Percentiles rank a stretch among this genome's conserved stretches.
These are phyloP conservation scores for Prunella vulgaris DNA, from an alignment of 257 asterid genomes.

Conservation along the genomic window DNA sequence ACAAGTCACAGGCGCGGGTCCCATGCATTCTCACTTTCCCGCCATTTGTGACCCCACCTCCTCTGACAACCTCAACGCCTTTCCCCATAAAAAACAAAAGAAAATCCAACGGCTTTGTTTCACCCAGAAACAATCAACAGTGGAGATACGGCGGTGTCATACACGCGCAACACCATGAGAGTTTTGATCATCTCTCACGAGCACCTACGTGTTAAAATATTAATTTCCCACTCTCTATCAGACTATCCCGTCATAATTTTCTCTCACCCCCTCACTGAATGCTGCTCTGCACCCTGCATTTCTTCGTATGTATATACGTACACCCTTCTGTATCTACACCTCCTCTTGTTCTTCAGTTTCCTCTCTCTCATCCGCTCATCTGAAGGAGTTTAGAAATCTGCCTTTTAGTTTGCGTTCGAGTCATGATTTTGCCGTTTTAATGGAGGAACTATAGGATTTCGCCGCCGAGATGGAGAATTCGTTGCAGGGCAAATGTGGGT, in stretches of 20 bases:
- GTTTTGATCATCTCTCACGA: neutral
- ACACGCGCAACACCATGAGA: neutral
- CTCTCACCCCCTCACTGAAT: neutral
- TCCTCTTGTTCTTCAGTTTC: neutral
- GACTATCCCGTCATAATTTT: conserved; percentile 4
- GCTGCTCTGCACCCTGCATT: conserved; percentile 10
- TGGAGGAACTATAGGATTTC: conserved; percentile 29
- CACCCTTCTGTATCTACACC: conserved; percentile 10
- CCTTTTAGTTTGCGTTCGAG: neutral
- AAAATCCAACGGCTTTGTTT: neutral
- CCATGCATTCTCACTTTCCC: conserved; percentile 14
- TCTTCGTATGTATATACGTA: neutral
- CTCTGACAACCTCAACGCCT: conserved; percentile 10
- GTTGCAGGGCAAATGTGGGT: conserved; percentile 34
- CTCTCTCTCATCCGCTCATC: neutral
- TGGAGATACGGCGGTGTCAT: neutral
- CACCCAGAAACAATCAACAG: neutral
- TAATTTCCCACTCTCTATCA: conserved; percentile 11
- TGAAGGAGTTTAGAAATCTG: neutral
- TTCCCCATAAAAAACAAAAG: neutral
- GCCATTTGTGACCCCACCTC: conserved; percentile 20
- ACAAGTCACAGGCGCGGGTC: neutral
- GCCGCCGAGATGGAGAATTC: conserved; percentile 31
- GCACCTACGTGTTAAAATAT: neutral
- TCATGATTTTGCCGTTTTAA: neutral